Base-by-base conservation (phyloP, 495 filamentous ascomycete species). In the Podospora conica region DNA sequence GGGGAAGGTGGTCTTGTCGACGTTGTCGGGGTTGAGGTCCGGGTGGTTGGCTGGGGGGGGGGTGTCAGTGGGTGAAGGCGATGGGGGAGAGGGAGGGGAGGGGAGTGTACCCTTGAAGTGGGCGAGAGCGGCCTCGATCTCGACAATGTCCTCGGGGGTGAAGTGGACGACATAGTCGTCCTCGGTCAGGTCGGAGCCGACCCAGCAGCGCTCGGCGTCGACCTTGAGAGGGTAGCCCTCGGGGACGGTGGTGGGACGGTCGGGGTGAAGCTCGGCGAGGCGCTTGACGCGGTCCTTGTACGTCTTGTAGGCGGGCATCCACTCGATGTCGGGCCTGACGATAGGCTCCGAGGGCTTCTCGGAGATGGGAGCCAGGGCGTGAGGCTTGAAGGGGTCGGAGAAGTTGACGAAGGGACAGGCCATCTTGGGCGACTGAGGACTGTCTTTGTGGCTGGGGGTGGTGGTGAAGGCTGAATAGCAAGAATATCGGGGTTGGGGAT, bases 271-370 rank as follows among this genome's bases (percentile, higher is more conserved):
- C 0, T 48, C 27, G 29, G 66, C 65, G 25, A 74, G 65, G 18
- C 63, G 61, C 62, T 72, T 68, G 15, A 72, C 73, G 7, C 73
- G 70, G 53, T 74, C 65, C 56, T 68, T 70, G 68, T 61, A 74
- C 40, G 69, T 67, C 63, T 75, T 74, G 68, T 68, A 70, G 2
- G 68, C 69, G 3, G 73, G 73, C n/a, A 74, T 68, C 73, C 73
- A 75, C 2, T 66, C 67, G 53, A 74, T 75, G 33, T 74, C 68
- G 21, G 73, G 73, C 4, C 73, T 58, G 11, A 66, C 31, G 15
- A 69, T 71, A 23, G 65, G 67, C n/a, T 64, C 53, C 3, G 28
- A 18, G 12, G 33, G 15, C 20, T 33, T 56, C 12, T 60, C 33
- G 11, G 58, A 53, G 1, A 59, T 58, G 0, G 60, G 9, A 33